These are phyloP conservation scores for Torrubiella hemipterigena DNA, from an alignment of 2,329 filamentous ascomycete species.

Conservation along the genomic window DNA sequence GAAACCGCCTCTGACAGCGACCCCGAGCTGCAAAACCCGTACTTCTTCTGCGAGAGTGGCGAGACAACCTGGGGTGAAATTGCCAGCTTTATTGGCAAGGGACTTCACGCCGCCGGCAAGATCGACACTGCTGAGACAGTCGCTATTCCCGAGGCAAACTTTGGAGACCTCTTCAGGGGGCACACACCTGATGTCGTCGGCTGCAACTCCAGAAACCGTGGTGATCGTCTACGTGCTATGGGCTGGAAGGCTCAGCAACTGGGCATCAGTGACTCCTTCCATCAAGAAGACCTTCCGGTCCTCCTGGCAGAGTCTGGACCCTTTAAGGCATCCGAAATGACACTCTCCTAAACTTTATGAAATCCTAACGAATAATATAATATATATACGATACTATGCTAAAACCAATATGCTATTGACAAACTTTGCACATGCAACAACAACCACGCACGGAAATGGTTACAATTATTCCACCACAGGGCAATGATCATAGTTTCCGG, in stretches of 20 bases:
- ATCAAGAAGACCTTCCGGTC: neutral
- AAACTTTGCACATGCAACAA: too few relatives aligned
- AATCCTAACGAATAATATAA: too few relatives aligned
- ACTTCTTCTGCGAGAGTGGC: conserved; percentile 1
- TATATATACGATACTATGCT: too few relatives aligned
- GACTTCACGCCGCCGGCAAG: neutral
- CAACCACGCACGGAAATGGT: too few relatives aligned
- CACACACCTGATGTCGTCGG: neutral
- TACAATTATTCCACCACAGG: conserved; percentile 21
- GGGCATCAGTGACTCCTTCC: neutral
- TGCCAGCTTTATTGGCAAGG: neutral
- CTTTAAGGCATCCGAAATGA: neutral
- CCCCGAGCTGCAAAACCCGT: neutral
- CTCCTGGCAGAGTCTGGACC: neutral
- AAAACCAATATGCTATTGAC: too few relatives aligned
- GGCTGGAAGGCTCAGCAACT: neutral
- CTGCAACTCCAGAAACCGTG: neutral
- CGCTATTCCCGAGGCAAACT: neutral
- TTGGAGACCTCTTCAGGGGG: neutral
- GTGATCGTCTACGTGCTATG: neutral
- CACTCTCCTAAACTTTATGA: neutral
- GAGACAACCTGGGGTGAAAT: neutral
- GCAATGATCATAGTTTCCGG: conserved; percentile 36
- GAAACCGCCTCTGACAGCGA: neutral
- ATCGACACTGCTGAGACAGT: neutral